A percentile compares a stretch with the other conserved stretches of the same genome.
Conservation (phyloP, 2,329 filamentous ascomycete species). For the Penicillium frequentans region DNA sequence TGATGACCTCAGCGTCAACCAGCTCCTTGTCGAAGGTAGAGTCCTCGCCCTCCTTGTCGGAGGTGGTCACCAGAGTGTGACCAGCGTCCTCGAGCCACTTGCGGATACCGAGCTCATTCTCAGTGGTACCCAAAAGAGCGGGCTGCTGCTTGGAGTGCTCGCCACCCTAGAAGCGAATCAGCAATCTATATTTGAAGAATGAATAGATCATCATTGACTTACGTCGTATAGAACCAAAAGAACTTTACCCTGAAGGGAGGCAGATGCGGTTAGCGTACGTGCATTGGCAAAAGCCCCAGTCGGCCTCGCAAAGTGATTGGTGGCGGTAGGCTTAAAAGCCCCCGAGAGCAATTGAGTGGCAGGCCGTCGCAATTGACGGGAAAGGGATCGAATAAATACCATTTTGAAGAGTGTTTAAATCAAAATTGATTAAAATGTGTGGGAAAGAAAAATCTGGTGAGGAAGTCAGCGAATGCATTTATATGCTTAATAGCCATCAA, state of each 20-base stretch:
- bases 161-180: constrained; percentile 55
- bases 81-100: constrained; percentile 98
- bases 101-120: constrained; percentile 96
- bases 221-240: constrained; percentile 92
- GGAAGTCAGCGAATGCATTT: neutral
- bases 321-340: constrained; percentile 31
- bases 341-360: constrained; percentile 53
- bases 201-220: constrained; percentile 37
- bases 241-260: constrained; percentile 86
- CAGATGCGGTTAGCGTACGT: constrained; percentile 64
- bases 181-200: neutral
- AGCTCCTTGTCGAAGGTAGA: constrained; percentile 95
- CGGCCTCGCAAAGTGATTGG: constrained; percentile 29
- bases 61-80: constrained; percentile 94
- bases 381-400: constrained; percentile 65
- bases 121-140: constrained; percentile 85
- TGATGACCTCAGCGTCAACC: constrained; percentile 96
- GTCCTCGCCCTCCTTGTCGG: constrained; percentile 92
- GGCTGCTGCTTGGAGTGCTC: constrained; percentile 88
- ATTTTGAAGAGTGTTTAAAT: constrained; percentile 43
- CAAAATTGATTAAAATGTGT: constrained; percentile 3
- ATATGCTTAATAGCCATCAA: neutral
- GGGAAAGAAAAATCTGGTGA: neutral
- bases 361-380: constrained; percentile 56
- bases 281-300: constrained; percentile 49